Base-by-base conservation (phyloP, 208 protist genomes). In the Crithidia acanthocephali region DNA sequence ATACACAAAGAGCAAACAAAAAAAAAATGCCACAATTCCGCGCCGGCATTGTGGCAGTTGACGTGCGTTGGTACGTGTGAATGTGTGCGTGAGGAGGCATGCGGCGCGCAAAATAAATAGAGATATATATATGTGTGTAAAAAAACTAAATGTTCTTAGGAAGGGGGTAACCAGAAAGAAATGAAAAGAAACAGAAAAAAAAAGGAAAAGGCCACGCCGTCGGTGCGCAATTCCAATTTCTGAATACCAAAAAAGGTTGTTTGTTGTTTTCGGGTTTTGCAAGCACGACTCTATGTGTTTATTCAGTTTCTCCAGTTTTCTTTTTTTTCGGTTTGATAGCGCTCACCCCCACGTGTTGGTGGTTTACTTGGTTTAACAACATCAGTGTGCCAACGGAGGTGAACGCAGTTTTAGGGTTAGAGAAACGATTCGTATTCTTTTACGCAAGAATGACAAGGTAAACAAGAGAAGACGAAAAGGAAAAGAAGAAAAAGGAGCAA, bases 401-500 rank as follows among this genome's bases (percentile, higher is more conserved):
- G 2, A 18, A 13, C 57, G 2, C 33, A 40, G 9, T n/a, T 52
- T 53, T 28, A 61, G 51, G 25, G 40, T 35, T 23, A 42, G 61
- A 62, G 44, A 23, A 25, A 23, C 45, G 23, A 51, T 16, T 27
- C 25, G 22, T 18, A 28, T 20, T 33, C 42, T 68, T 32, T 55
- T 23, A 63, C 53, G 2, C 53, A 66, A 45, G 23, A 78, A 44
- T 61, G 23, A 28, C 33, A 28, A 67, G 55, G 27, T 15, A 58
- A 65, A 66, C 30, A n/a, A 55, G 48, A 51, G 9, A 61, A 40
- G 32, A 72, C n/a, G 57, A 52, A 23, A 47, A 55, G 56, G 37
- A 28, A 35, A 47, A 37, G 62, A 48, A 56, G 4, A 18, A 32
- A 32, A 30, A 52, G 37, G 6, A 27, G 45, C 7, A 58, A 28